These are phyloP conservation scores for Penicillium egyptiacum DNA, from an alignment of 495 filamentous ascomycete genomes.

Conservation along the genomic window DNA sequence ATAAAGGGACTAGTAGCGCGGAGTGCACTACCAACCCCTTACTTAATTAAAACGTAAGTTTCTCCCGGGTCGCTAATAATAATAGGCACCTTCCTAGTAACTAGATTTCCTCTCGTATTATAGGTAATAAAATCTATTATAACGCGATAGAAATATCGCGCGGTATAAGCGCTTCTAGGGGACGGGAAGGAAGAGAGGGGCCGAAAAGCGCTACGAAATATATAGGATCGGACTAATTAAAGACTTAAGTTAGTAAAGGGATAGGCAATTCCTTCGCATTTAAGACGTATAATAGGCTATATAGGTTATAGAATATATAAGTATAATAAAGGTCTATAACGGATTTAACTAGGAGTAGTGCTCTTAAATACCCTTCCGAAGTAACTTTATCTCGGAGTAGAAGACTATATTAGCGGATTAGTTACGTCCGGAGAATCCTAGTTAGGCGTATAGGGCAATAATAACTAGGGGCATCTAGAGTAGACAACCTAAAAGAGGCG, in stretches of 20 bases:
- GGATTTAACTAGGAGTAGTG: too few species aligned
- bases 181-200: conserved; percentile 12
- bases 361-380: too few species aligned
- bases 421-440: too few species aligned
- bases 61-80: conserved; percentile 33
- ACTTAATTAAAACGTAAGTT: conserved; percentile 33
- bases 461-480: too few species aligned
- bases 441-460: too few species aligned
- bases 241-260: conserved; percentile 1
- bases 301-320: too few species aligned
- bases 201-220: conserved; percentile 25
- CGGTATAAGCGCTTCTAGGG: conserved; percentile 16
- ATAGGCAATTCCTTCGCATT: background rate
- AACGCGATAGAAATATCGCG: conserved; percentile 30
- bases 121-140: conserved; percentile 31
- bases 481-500: too few species aligned
- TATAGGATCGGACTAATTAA: conserved; percentile 10
- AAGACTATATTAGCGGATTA: too few species aligned
- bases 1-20: conserved; percentile 28
- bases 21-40: conserved; percentile 31
- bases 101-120: conserved; percentile 28
- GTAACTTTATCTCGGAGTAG: too few species aligned
- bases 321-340: too few species aligned
- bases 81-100: conserved; percentile 27
- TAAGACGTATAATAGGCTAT: too few species aligned